Evolutionary conservation across 2,329 filamentous ascomycete genomes (phyloP), one percentile per base, ranked within the genome.

Genomic region (Talaromyces sp.): DNA sequence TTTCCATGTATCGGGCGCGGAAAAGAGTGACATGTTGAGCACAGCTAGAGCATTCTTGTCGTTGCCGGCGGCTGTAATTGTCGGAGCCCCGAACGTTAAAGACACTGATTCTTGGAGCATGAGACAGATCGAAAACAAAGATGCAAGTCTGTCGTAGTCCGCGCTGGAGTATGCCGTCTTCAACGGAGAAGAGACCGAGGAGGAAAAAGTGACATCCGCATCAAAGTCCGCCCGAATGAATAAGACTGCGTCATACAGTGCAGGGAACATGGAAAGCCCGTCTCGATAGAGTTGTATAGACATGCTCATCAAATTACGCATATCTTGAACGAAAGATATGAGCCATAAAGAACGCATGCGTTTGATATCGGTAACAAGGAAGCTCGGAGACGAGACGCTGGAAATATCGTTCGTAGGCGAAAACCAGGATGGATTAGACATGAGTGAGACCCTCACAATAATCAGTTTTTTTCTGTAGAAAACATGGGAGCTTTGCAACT

Each of bases 241-340:
- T 29, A 29, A 27, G 8, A 60, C 51, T 19, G 53, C 43, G 27
- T 11, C 35, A 17, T 59, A 55, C 14, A 59, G 31, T 10, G 52
- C 43, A 11, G 58, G 58, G 49, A 59, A 59, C n/a, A 46, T 27
- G 4, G 52, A 59, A 8, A 59, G 58, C 11, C 52, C 38, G n/a
- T 32, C 41, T 50, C 53, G 27, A 10, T 61, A 52, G 60, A 68
- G 14, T 65, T 59, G 21, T 11, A 63, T 64, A 24, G 55, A 61
- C 55, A 53, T 54, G 26, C 66, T 64, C 66, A 69, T 69, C n/a
- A 70, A 64, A 1, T 64, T 69, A 29, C 69, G 61, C 67, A 70
- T 69, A 54, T 70, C 69, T 56, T 70, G 69, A 9, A 70, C 66
- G 21, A 70, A 70, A 27, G 69, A 70, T 54, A 70, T 67, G 26